These are phyloP conservation scores for Phaffomyces antillensis DNA, from an alignment of 805 yeast genomes.

Conservation along the genomic window DNA sequence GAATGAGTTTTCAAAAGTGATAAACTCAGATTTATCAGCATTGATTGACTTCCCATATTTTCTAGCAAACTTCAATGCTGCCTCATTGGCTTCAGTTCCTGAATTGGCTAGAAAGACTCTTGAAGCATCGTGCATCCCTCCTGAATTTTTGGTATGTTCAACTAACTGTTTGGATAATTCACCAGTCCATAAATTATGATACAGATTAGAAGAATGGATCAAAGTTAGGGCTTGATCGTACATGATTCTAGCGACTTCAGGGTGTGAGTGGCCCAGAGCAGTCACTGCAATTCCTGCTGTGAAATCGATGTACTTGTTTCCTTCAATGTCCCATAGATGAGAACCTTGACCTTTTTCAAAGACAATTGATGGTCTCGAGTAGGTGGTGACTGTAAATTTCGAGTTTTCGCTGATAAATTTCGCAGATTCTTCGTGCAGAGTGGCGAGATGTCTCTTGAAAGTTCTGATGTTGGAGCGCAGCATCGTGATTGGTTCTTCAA, in stretches of 20 bases:
- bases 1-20: constrained; percentile 85
- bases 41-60: constrained; percentile 60
- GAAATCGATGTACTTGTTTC: constrained; percentile 77
- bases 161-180: constrained; percentile 68
- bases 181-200: constrained; percentile 79
- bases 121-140: constrained; percentile 78
- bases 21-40: constrained; percentile 60
- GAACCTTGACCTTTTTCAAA: constrained; percentile 78
- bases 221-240: constrained; percentile 64
- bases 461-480: constrained; percentile 2
- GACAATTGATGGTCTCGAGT: constrained; percentile 71
- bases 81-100: constrained; percentile 79
- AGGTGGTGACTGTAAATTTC: constrained; percentile 61
- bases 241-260: constrained; percentile 63
- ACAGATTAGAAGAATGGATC: constrained; percentile 81
- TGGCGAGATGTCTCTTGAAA: not conserved
- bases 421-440: constrained; percentile 17
- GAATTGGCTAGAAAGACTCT: constrained; percentile 66
- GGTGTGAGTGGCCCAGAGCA: constrained; percentile 83
- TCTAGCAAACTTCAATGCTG: constrained; percentile 72
- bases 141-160: constrained; percentile 55
- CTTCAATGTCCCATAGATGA: constrained; percentile 73
- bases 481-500: not conserved
- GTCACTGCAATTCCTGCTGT: constrained; percentile 97
- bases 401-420: constrained; percentile 29